Conservation (phyloP, 352 stramenopile species). For the Globisporangium splendens region DNA sequence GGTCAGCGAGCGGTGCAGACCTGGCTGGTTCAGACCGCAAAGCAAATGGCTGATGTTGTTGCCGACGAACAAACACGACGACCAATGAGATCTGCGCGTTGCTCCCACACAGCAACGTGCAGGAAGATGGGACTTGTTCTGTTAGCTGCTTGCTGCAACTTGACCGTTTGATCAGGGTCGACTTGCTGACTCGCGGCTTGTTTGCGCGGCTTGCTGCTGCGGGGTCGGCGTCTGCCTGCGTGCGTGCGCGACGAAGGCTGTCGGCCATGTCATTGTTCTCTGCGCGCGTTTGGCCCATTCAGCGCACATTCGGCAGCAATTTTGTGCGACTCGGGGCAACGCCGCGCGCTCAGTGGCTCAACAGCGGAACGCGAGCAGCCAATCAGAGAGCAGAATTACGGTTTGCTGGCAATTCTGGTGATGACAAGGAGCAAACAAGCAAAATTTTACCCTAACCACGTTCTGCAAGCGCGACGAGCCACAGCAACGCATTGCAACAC, state of each 20-base stretch:
- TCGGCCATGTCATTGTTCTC: not conserved
- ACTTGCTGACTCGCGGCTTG: not conserved
- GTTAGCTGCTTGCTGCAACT: not conserved
- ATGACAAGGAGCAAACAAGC: slow-evolving; percentile 3
- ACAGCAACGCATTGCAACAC: slow-evolving; percentile 7
- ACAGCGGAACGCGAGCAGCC: not conserved
- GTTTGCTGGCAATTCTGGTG: slow-evolving; percentile 11
- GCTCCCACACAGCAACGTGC: slow-evolving; percentile 2
- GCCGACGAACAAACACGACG: slow-evolving; percentile 7
- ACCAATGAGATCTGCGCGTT: slow-evolving; percentile 9
- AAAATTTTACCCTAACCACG: not conserved
- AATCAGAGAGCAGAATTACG: slow-evolving; percentile 2
- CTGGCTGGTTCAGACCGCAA: not conserved
- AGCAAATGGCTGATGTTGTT: not conserved
- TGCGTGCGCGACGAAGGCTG: not conserved
- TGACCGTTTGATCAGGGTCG: not conserved
- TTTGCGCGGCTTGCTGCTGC: not conserved
- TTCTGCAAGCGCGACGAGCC: not conserved
- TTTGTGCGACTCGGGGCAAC: not conserved
- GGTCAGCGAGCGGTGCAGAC: not conserved
- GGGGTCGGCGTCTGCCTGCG: not conserved
- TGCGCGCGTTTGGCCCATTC: not conserved
- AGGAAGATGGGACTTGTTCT: slow-evolving; percentile 4
- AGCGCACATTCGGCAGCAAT: not conserved
- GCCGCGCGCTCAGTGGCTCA: slow-evolving; percentile 4